Conservation (phyloP, 2,329 filamentous ascomycete genomes). For the Pseudogymnoascus sp. region DNA sequence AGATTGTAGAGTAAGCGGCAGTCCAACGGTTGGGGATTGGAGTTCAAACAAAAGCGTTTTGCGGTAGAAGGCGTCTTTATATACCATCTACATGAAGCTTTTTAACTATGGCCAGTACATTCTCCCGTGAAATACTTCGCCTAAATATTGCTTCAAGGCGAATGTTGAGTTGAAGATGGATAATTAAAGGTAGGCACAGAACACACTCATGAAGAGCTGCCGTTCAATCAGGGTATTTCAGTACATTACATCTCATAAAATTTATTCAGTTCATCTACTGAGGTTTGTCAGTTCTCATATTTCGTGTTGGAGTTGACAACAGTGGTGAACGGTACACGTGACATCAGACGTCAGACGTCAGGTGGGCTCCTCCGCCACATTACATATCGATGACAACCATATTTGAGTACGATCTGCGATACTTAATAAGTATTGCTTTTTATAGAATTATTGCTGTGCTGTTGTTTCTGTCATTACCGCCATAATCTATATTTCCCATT, state of each 20-base stretch:
- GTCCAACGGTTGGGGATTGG: not conserved
- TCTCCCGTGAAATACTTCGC: not conserved
- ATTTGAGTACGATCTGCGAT: not conserved
- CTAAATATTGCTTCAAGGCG: not conserved
- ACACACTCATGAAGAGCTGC: not conserved
- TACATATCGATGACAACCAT: constrained; percentile 8
- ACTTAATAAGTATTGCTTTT: not conserved
- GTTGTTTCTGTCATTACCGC: not conserved
- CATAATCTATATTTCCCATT: not conserved
- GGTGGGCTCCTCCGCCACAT: not conserved
- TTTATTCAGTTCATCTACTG: not conserved
- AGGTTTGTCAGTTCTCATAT: not conserved
- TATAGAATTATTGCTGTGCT: constrained; percentile 1
- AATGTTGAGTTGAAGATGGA: not conserved
- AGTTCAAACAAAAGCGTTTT: constrained; percentile 1
- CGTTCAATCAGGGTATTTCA: not conserved
- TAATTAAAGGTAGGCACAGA: not conserved
- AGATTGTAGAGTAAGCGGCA: constrained; percentile 41
- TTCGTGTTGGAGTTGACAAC: not conserved
- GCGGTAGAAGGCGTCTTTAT: constrained; percentile 7
- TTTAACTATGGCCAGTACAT: not conserved
- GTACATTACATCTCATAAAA: not conserved
- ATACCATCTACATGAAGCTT: not conserved
- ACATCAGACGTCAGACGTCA: not conserved
- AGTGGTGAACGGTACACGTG: not conserved